Base-by-base conservation (phyloP, 139 green algal genomes). In the Chlorella sp. region DNA sequence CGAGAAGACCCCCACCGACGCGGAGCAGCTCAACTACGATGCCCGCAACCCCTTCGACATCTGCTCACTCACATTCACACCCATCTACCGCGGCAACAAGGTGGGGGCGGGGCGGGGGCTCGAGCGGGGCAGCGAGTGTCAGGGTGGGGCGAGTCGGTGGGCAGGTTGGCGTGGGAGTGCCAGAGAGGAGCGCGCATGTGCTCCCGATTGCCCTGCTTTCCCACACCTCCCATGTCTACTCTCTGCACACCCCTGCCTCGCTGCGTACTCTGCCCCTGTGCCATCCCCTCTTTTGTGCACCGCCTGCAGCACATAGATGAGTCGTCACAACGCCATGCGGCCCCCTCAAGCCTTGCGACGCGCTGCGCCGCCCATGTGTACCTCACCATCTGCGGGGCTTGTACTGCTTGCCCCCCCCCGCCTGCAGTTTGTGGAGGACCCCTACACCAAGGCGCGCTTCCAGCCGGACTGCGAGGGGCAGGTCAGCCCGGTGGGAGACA, bases 21-120 rank as follows among this genome's bases (percentile, higher is more conserved):
- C 94, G 24, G 88, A 98, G 69, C 85, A 96, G 79, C 90, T 99
- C 75, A 94, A 98, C 83, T 99, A 99, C 92, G 98, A 99, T 94
- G 91, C 98, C 15, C 96, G 98, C 87, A 99, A 99, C 92, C 98
- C 98, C 68, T 99, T 99, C 83, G 98, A 99, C 92, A 92, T 99
- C 75, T 99, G 98, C 94, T 95, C 94, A 77, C 64, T 97, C 73
- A 99, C 97, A 36, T 98, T 99, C 91, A 97, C 95, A 28, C 98
- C 98, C 87, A 99, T 99, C 91, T 99, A 99, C 96, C 93, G 92
- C 90, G 96, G 92, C 40, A 89, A 94, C 81, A 87, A 91, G 89
- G 71, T 88, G 88, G 36, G 42, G 42, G 30, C 11, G 36, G 39
- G 12, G 39, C 36, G 37, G 40, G 32, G 34, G 61, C 15, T 34